A percentile compares a stretch with the other conserved stretches of the same genome.
Conservation (phyloP, 805 yeast genomes). For the Dipodascus geniculatus region DNA sequence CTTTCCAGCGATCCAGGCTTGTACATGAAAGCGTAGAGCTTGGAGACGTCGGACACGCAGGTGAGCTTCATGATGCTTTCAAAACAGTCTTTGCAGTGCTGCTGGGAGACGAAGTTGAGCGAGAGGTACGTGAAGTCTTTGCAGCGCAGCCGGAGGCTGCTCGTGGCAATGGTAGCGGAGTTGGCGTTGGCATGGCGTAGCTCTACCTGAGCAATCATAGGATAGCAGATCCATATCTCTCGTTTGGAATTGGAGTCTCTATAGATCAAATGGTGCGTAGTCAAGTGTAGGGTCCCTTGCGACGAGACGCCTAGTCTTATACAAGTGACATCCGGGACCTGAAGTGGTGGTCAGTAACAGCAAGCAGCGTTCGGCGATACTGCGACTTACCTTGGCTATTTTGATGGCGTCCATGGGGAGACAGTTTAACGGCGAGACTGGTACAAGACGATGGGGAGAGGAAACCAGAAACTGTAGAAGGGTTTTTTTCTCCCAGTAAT, state of each 20-base stretch:
- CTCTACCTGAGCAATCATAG: slow-evolving; percentile 46
- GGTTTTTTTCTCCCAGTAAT: too few species aligned
- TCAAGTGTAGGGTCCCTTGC: slow-evolving; percentile 54
- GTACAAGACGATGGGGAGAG: too few species aligned
- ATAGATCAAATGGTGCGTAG: slow-evolving; percentile 68
- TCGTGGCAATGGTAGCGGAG: slow-evolving; percentile 11
- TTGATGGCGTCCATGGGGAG: slow-evolving; percentile 43
- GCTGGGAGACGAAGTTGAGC: slow-evolving; percentile 53
- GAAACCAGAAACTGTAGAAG: too few species aligned
- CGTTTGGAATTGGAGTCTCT: slow-evolving; percentile 25
- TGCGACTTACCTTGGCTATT: slow-evolving; percentile 33
- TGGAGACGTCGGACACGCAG: slow-evolving; percentile 36
- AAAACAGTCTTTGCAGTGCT: slow-evolving; percentile 56
- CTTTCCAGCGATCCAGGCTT: slow-evolving; percentile 62
- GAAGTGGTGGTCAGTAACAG: background rate
- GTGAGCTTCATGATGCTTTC: slow-evolving; percentile 61
- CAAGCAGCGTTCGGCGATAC: background rate
- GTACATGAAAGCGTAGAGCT: slow-evolving; percentile 75
- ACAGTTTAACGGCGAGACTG: too few species aligned
- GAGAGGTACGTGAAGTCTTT: slow-evolving; percentile 77
- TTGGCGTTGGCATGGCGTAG: slow-evolving; percentile 11
- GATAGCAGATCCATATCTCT: slow-evolving; percentile 90
- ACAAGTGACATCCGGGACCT: slow-evolving; percentile 36
- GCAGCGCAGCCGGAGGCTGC: slow-evolving; percentile 60
- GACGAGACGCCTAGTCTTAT: slow-evolving; percentile 44